Evolutionary conservation across 352 stramenopile species (phyloP).

Genomic region (Pythium apleroticum): DNA sequence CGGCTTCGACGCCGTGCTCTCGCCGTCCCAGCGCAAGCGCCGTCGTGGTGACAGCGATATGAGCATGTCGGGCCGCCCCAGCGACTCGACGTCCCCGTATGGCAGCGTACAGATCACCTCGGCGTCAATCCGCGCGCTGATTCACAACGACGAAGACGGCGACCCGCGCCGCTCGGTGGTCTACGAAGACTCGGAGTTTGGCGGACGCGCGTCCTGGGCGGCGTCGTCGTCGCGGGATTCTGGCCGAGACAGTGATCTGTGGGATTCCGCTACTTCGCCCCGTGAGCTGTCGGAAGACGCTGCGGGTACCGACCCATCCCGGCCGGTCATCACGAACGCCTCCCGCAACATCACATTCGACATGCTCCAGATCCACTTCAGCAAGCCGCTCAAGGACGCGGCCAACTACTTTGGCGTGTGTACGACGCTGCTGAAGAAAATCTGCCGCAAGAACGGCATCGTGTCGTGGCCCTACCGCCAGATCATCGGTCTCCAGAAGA

Average conservation of each 20-base stretch:
- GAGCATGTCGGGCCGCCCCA: constrained; percentile 9
- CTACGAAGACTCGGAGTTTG: constrained; percentile 9
- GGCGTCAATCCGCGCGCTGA: constrained; percentile 16
- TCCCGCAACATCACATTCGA: constrained; percentile 77
- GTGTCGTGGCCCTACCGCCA: constrained; percentile 81
- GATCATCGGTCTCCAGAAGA: constrained; percentile 84
- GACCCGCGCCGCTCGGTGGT: constrained; percentile 3
- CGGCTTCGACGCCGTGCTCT: constrained; percentile 14
- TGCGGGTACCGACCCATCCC: neutral
- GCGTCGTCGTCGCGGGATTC: constrained; percentile 12
- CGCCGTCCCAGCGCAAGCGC: constrained; percentile 18
- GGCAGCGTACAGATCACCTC: constrained; percentile 20
- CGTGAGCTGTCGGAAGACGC: neutral
- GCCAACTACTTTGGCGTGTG: constrained; percentile 78
- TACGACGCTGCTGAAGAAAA: constrained; percentile 86
- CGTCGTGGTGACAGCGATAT: constrained; percentile 21
- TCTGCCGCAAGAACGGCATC: constrained; percentile 78
- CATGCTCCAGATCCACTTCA: constrained; percentile 80
- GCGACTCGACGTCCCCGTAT: constrained; percentile 4
- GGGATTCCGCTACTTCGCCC: constrained; percentile 5
- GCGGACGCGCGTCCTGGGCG: constrained; percentile 16
- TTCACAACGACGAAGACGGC: constrained; percentile 5
- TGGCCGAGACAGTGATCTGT: constrained; percentile 18
- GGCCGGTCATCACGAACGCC: constrained; percentile 22
- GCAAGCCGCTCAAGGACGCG: constrained; percentile 76